These are phyloP conservation scores for Cladosporium halotolerans DNA, from an alignment of 2,329 filamentous ascomycete species.

Conservation along the genomic window DNA sequence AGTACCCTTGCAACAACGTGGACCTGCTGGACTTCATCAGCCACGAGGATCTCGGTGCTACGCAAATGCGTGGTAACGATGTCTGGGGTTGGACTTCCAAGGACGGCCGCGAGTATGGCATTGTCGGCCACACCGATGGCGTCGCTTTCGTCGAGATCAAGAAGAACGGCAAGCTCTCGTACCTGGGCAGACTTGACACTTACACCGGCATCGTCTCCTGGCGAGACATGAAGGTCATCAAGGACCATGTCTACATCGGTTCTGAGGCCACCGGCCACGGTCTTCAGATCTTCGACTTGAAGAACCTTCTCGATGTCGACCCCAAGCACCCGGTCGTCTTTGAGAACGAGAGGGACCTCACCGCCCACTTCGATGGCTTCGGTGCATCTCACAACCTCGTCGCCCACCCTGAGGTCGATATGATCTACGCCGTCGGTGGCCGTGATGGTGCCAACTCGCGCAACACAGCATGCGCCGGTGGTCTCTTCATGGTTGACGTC, in stretches of 20 bases:
- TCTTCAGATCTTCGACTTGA: slow-evolving; percentile 49
- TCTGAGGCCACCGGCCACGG: slow-evolving; percentile 41
- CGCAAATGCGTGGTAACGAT: slow-evolving; percentile 31
- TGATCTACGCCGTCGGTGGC: slow-evolving; percentile 39
- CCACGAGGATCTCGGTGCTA: slow-evolving; percentile 35
- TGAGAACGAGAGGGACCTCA: slow-evolving; percentile 35
- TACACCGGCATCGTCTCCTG: slow-evolving; percentile 31
- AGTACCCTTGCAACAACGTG: slow-evolving; percentile 29
- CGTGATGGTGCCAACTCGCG: slow-evolving; percentile 31
- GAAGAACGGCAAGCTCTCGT: slow-evolving; percentile 41
- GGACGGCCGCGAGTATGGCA: slow-evolving; percentile 45
- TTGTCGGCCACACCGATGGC: slow-evolving; percentile 44
- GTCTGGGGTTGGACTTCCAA: slow-evolving; percentile 46
- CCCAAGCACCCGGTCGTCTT: slow-evolving; percentile 35
- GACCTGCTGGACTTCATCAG: slow-evolving; percentile 36
- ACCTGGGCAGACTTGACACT: slow-evolving; percentile 43
- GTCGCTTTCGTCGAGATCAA: slow-evolving; percentile 46
- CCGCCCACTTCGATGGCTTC: slow-evolving; percentile 34
- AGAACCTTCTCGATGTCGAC: slow-evolving; percentile 29
- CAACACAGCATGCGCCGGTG: slow-evolving; percentile 43
- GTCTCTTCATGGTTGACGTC: slow-evolving; percentile 55
- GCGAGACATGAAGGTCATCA: slow-evolving; percentile 36
- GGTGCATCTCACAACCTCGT: slow-evolving; percentile 49
- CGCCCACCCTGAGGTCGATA: slow-evolving; percentile 40
- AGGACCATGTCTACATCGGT: slow-evolving; percentile 37